Base-by-base conservation (phyloP, 441 rosid genomes). In the Bocquillonia castaneifolia region DNA sequence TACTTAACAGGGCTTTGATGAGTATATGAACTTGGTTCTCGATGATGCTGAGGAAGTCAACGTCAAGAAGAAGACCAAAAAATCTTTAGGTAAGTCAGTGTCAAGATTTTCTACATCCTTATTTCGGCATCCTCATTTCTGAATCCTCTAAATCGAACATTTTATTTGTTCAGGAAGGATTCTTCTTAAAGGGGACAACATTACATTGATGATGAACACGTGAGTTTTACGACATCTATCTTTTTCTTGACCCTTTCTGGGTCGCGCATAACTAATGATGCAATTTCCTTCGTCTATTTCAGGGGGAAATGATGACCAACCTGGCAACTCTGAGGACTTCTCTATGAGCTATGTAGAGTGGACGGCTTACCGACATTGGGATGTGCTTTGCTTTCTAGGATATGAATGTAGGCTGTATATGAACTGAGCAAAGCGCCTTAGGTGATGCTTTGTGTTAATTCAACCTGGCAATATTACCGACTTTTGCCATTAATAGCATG, bases 31-130 rank as follows among this genome's bases (percentile, higher is more conserved):
- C 71, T 76, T 93, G 60, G 99, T 93, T 28, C 74, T 89, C 67
- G 97, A 89, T 26, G 97, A 93, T 42, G 96, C 99, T 28, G 97
- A 93, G 76, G 96, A 93, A 79, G 93, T 89, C 69, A 87, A 78
- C 55, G 37, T 91, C 76, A 89, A 93, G 86, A 91, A 91, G 66
- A 88, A 91, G 74, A 91, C 80, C 36, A 86, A 85, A 77, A 91
- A 93, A 74, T 67, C 90, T 59, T 78, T 93, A 69, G 98, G 94
- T 86, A 60, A 78, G 12, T 42, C 40, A 36, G 9, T 36, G 40
- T 9, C 9, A 36, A 36, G 40, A 36, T 36, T 45, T 3, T 1
- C 52, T 6, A 59, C 67, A 17, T 45, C 63, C 23, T 12, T 10
- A 18, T 34, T 57, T 20, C 31, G 48, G 37, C 42, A 64, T 25